phyloP scores from a whole-genome alignment of 495 filamentous ascomycete species.

The Opeltia flavorubescens region DNA sequence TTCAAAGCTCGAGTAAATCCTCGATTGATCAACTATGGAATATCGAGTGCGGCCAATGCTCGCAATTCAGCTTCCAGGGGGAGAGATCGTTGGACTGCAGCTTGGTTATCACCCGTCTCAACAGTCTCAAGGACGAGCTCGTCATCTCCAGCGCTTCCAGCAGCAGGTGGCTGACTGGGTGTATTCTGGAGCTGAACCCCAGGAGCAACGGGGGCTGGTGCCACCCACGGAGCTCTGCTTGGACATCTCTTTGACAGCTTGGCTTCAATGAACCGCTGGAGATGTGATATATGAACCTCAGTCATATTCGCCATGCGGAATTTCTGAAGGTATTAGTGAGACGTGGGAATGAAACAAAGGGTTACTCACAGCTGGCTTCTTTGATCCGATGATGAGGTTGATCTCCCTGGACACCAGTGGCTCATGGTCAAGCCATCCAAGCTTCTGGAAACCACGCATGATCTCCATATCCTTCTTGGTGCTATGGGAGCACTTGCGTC shows the following conservation, averaged over 20 bases:
- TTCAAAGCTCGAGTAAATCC: too few species aligned
- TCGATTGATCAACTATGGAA: too few species aligned
- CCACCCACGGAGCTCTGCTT: too few species aligned
- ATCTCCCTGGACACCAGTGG: neutral
- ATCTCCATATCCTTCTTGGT: neutral
- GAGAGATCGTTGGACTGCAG: too few species aligned
- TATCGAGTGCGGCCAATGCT: too few species aligned
- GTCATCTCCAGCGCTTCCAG: too few species aligned
- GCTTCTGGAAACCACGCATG: neutral
- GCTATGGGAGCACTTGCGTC: neutral
- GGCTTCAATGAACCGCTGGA: neutral
- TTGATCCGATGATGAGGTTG: neutral
- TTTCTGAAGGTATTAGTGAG: neutral
- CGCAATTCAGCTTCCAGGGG: too few species aligned
- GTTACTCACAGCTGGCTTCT: neutral
- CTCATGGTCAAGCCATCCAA: neutral
- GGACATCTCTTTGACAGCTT: neutral
- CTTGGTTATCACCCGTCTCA: too few species aligned
- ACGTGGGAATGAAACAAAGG: neutral
- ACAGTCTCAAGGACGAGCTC: too few species aligned
- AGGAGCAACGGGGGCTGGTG: too few species aligned
- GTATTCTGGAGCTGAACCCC: too few species aligned
- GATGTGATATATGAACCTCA: neutral
- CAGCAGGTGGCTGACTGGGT: too few species aligned
- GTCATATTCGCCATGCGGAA: neutral